These are phyloP conservation scores for Leccinum boreale DNA, from an alignment of 768 basidiomycete species.

Conservation along the genomic window DNA sequence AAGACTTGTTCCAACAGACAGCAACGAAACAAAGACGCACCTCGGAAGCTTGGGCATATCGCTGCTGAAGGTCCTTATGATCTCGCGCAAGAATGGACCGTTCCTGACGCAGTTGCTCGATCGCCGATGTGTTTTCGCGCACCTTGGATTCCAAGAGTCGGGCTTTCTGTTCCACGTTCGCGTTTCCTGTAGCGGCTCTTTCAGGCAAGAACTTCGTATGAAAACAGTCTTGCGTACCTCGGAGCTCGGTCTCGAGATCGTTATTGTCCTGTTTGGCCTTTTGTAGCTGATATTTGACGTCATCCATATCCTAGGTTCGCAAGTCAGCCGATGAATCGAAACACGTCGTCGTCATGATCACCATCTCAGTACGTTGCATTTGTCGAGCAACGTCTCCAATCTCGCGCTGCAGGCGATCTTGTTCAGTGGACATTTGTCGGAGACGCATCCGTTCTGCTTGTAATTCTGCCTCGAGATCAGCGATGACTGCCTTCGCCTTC, in stretches of 20 bases:
- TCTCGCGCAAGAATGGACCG: constrained; percentile 65
- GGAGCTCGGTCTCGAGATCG: constrained; percentile 68
- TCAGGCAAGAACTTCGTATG: not conserved
- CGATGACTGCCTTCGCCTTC: constrained; percentile 58
- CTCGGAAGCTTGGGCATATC: not conserved
- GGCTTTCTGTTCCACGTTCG: constrained; percentile 69
- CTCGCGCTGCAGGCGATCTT: constrained; percentile 58
- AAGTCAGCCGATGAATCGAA: constrained; percentile 2
- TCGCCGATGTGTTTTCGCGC: constrained; percentile 63
- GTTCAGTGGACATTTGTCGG: constrained; percentile 60
- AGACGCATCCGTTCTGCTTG: constrained; percentile 67
- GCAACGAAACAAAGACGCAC: not conserved
- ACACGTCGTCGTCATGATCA: constrained; percentile 25
- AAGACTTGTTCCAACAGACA: not conserved
- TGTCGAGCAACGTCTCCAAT: constrained; percentile 61
- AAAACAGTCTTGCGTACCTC: constrained; percentile 44
- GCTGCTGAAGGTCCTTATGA: constrained; percentile 41
- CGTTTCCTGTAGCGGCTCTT: constrained; percentile 43
- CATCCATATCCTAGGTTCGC: constrained; percentile 69
- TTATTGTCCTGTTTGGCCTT: constrained; percentile 71
- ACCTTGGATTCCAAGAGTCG: constrained; percentile 66
- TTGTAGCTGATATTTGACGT: constrained; percentile 65
- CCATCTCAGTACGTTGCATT: constrained; percentile 68
- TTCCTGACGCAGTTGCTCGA: constrained; percentile 76
- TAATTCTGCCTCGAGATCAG: constrained; percentile 70